A percentile compares a stretch with the other conserved stretches of the same genome.
Evolutionary conservation across 1,139 yeast genomes (phyloP).

Genomic region (Yamadazyma atmosphaerica): DNA sequence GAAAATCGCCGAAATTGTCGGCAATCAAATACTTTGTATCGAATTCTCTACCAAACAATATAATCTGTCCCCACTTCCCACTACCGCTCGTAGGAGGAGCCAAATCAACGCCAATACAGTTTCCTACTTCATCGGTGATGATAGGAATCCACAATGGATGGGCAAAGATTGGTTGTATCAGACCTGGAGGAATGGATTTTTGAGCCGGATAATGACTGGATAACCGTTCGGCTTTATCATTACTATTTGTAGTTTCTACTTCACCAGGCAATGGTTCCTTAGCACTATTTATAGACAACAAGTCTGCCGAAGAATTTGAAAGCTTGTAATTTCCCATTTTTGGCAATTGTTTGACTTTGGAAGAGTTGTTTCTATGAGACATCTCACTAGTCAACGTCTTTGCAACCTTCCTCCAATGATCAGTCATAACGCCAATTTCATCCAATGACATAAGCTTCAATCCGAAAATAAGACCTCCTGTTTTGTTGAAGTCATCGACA

Average conservation of each 20-base stretch:
- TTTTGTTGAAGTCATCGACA: conserved; percentile 46
- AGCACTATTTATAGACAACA: too few species aligned
- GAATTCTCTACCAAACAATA: conserved; percentile 85
- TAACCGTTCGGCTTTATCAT: neutral
- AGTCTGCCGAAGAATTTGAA: conserved; percentile 15
- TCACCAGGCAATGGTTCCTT: neutral
- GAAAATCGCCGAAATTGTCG: conserved; percentile 82
- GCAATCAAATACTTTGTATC: conserved; percentile 81
- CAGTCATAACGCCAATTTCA: conserved; percentile 62
- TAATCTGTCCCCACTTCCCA: conserved; percentile 82
- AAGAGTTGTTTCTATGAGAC: conserved; percentile 21
- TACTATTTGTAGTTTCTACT: neutral
- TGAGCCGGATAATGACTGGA: conserved; percentile 50
- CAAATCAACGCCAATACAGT: conserved; percentile 84
- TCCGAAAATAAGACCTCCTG: conserved; percentile 64
- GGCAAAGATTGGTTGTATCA: conserved; percentile 72
- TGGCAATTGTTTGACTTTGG: conserved; percentile 23
- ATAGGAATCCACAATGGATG: conserved; percentile 91
- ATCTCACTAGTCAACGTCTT: conserved; percentile 39
- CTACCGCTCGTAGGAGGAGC: conserved; percentile 66
- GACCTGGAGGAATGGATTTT: conserved; percentile 70
- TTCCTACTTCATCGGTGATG: conserved; percentile 84
- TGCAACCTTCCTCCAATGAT: conserved; percentile 68
- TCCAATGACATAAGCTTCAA: conserved; percentile 64
- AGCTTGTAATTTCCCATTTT: conserved; percentile 21